Percentiles rank a stretch among this genome's conserved stretches.
These are phyloP conservation scores for Ascoidea rubescens DNA, from an alignment of 805 yeast species.

Conservation along the genomic window DNA sequence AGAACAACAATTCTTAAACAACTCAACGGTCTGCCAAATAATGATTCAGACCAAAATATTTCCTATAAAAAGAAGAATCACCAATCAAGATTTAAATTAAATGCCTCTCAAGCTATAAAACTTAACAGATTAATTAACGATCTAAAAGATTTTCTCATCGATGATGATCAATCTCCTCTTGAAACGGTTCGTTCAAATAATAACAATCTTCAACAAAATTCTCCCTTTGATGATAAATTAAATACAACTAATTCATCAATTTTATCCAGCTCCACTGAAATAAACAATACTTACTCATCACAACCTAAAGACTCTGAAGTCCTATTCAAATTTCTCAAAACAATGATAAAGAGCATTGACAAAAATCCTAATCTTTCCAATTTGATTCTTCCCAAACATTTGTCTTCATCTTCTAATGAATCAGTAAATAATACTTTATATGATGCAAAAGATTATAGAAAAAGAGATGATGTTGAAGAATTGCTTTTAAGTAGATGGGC, in stretches of 20 bases:
- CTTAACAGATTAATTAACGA: not conserved
- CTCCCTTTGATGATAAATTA: not conserved
- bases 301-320: not conserved
- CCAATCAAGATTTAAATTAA: not conserved
- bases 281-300: not conserved
- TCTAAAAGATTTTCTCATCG: not conserved
- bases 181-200: not conserved
- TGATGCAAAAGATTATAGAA: slow-evolving; percentile 1
- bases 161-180: not conserved
- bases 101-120: not conserved
- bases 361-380: not conserved
- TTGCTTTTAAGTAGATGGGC: slow-evolving; percentile 36
- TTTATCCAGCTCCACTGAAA: not conserved
- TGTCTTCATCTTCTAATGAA: not conserved
- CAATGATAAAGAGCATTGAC: not conserved
- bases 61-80: not conserved
- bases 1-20: not conserved
- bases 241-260: not conserved
- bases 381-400: slow-evolving; percentile 1
- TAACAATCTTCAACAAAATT: not conserved
- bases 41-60: too few species aligned
- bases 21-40: not conserved
- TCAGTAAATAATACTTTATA: slow-evolving; percentile 3
- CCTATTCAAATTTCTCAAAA: not conserved
- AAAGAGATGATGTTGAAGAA: slow-evolving; percentile 24